phyloP scores from a whole-genome alignment of 208 protist genomes.

The Leishmania aethiopica region DNA sequence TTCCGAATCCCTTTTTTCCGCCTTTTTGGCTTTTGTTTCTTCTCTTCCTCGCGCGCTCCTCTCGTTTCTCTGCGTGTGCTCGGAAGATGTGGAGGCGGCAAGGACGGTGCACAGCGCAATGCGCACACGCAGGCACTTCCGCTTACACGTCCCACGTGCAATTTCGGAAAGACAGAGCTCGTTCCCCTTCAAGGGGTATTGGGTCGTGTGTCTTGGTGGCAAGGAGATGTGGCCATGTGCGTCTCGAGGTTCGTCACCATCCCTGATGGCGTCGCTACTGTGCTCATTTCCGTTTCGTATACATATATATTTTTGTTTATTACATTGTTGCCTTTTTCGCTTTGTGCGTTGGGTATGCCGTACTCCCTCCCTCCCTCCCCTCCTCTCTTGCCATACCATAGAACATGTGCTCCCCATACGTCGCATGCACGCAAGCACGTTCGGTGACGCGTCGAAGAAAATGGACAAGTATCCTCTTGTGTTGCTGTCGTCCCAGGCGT shows the following conservation, averaged over 20 bases:
- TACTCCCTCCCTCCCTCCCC: not conserved
- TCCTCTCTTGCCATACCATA: not conserved
- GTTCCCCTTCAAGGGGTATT: not conserved
- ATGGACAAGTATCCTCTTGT: too few species aligned
- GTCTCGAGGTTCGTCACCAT: not conserved
- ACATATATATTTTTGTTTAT: not conserved
- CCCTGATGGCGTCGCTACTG: not conserved
- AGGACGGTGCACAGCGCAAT: not conserved
- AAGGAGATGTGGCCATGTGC: not conserved
- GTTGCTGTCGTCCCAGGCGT: too few species aligned
- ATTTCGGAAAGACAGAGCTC: not conserved
- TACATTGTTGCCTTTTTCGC: not conserved
- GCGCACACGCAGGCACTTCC: not conserved
- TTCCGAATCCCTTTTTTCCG: not conserved
- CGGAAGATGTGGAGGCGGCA: not conserved
- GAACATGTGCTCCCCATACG: not conserved
- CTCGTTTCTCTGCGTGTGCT: not conserved
- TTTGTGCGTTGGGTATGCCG: not conserved
- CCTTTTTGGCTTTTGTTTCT: not conserved
- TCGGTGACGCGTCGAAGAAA: too few species aligned
- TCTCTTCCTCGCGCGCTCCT: not conserved
- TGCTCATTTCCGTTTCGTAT: not conserved
- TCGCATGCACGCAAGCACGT: too few species aligned
- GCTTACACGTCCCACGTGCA: not conserved
- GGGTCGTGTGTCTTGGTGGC: not conserved